Evolutionary conservation across 164 flowering plant genomes (phyloP).

Genomic region (Tinospora cordifolia): DNA sequence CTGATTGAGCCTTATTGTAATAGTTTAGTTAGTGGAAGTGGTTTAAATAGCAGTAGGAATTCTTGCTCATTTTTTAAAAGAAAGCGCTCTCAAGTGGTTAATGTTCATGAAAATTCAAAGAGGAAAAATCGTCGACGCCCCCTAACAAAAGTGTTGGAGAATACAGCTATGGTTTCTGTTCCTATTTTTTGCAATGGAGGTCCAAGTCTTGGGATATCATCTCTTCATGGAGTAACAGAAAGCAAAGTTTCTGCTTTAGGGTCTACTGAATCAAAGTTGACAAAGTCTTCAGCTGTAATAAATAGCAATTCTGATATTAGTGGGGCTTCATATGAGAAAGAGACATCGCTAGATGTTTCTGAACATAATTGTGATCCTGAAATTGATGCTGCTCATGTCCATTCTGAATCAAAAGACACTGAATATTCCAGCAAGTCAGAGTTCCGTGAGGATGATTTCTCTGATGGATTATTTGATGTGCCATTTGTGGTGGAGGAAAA

Average conservation of each 20-base stretch:
- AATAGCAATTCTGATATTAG: slow-evolving; percentile 37
- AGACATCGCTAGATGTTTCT: slow-evolving; percentile 26
- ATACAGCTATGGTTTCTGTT: slow-evolving; percentile 57
- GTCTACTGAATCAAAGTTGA: slow-evolving; percentile 34
- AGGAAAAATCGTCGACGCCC: slow-evolving; percentile 62
- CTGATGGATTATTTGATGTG: slow-evolving; percentile 55
- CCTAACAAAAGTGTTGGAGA: slow-evolving; percentile 71
- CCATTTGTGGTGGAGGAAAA: slow-evolving; percentile 53
- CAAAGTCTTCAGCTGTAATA: slow-evolving; percentile 21
- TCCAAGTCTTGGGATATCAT: slow-evolving; percentile 33
- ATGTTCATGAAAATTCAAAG: slow-evolving; percentile 48
- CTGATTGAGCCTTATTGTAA: slow-evolving; percentile 23
- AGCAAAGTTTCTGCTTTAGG: slow-evolving; percentile 38
- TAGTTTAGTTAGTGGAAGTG: slow-evolving; percentile 26
- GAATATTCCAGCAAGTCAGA: slow-evolving; percentile 31
- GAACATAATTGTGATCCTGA: slow-evolving; percentile 28
- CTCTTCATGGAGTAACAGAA: slow-evolving; percentile 31
- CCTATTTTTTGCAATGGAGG: slow-evolving; percentile 47
- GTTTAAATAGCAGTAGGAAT: slow-evolving; percentile 30
- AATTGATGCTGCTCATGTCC: slow-evolving; percentile 18
- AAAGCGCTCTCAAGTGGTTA: slow-evolving; percentile 42
- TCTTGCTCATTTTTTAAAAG: slow-evolving; percentile 36
- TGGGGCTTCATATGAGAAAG: slow-evolving; percentile 42
- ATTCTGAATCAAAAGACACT: slow-evolving; percentile 31
- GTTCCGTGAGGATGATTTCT: slow-evolving; percentile 31